Conservation (phyloP, 164 flowering plant genomes). For the Houttuynia cordata region DNA sequence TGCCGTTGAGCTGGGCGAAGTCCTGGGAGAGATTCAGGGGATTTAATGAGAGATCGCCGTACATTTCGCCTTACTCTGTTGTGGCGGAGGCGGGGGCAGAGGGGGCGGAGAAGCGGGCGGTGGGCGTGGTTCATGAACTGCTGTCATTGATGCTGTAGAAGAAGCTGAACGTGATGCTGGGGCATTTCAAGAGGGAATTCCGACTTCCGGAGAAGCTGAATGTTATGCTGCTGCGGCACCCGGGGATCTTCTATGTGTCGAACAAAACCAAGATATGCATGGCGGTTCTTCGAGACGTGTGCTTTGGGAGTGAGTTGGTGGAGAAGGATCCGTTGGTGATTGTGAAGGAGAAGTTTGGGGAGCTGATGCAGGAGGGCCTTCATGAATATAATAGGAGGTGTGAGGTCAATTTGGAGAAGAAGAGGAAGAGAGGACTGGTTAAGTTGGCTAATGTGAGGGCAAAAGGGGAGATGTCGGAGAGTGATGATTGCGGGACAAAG, state of each 20-base stretch:
- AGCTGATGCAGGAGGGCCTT: slow-evolving; percentile 87
- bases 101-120: slow-evolving; percentile 76
- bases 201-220: slow-evolving; percentile 57
- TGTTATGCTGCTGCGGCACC: slow-evolving; percentile 63
- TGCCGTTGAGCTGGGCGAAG: slow-evolving; percentile 72
- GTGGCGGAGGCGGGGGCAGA: slow-evolving; percentile 48
- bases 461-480: slow-evolving; percentile 24
- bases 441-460: slow-evolving; percentile 12
- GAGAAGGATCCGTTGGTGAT: slow-evolving; percentile 81
- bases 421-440: slow-evolving; percentile 35
- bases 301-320: slow-evolving; percentile 54
- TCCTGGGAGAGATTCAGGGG: slow-evolving; percentile 63
- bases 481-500: slow-evolving; percentile 30
- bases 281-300: slow-evolving; percentile 79
- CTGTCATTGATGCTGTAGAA: slow-evolving; percentile 85
- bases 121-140: slow-evolving; percentile 76
- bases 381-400: slow-evolving; percentile 53
- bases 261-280: slow-evolving; percentile 77
- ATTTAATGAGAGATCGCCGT: slow-evolving; percentile 54
- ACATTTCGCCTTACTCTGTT: slow-evolving; percentile 67
- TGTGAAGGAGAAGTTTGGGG: slow-evolving; percentile 90
- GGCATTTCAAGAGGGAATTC: slow-evolving; percentile 78
- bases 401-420: slow-evolving; percentile 55
- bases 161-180: slow-evolving; percentile 68
- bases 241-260: slow-evolving; percentile 87